These are phyloP conservation scores for Scalesia atractyloides DNA, from an alignment of 129 eudicot genomes.

Conservation along the genomic window DNA sequence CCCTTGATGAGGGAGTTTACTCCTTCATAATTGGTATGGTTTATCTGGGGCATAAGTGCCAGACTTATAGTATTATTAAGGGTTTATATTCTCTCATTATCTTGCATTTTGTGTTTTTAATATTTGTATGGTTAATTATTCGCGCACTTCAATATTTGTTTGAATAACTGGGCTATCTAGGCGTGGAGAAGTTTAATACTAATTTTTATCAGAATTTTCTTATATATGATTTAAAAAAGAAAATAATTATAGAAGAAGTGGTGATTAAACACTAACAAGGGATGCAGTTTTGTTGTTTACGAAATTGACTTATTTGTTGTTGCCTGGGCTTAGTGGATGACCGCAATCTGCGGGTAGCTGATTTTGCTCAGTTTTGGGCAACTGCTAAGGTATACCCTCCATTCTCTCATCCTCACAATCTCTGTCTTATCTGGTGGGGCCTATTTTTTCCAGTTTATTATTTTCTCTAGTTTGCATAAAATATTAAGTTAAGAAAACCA, in stretches of 20 bases:
- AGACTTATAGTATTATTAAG: slow-evolving; percentile 15
- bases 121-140: neutral
- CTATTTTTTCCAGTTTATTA: slow-evolving; percentile 10
- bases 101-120: slow-evolving; percentile 31
- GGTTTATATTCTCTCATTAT: slow-evolving; percentile 25
- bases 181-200: slow-evolving; percentile 16
- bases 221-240: slow-evolving; percentile 27
- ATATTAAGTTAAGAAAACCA: neutral
- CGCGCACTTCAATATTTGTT: slow-evolving; percentile 6
- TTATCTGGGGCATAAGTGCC: slow-evolving; percentile 36
- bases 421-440: slow-evolving; percentile 29
- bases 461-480: neutral
- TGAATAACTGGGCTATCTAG: slow-evolving; percentile 24
- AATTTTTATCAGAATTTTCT: slow-evolving; percentile 9
- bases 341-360: slow-evolving; percentile 99
- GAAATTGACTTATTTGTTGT: slow-evolving; percentile 92
- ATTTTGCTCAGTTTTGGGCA: slow-evolving; percentile 99
- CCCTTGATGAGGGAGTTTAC: slow-evolving; percentile 96
- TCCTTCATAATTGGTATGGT: slow-evolving; percentile 92
- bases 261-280: slow-evolving; percentile 56
- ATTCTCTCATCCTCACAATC: slow-evolving; percentile 51
- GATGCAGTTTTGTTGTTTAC: slow-evolving; percentile 91
- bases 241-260: slow-evolving; percentile 37
- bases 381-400: slow-evolving; percentile 97
- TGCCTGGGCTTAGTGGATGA: slow-evolving; percentile 99